Evolutionary conservation across 176 grass and related monocot genomes (phyloP), one percentile per base, ranked within the genome.

Genomic region (Bonia amplexicaulis): DNA sequence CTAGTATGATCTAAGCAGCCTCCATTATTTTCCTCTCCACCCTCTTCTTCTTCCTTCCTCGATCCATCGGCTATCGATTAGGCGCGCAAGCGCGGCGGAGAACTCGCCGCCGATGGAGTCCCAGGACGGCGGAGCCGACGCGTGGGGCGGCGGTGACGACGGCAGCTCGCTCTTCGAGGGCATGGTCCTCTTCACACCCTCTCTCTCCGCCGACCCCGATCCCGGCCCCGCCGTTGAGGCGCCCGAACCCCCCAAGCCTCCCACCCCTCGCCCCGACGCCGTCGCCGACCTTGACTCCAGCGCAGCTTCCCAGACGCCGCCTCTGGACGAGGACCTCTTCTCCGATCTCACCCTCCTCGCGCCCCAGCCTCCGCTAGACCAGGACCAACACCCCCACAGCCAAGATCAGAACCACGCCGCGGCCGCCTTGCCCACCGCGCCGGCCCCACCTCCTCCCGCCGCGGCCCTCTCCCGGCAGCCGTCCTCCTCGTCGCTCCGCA

Each of bases 281-380:
- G 54, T 41, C 27, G 39, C 15, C 9, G 27, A 14, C 55, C 27
- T 37, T 22, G 78, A 15, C 10, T 8, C 69, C 3, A 47, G 25
- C 31, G 15, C 39, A 5, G 46, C 85, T 3, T 73, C 85, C 13
- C 37, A 70, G 48, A 35, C 90, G 20, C 81, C 81, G 68, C 88
- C 91, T 33, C 82, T 98, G 58, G 95, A 94, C 59, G 96, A 96
- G 80, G 93, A 98, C 58, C 93, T 98, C 47, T 98, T 98, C 91
- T 98, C 96, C 16, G 96, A 98, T 90, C 96, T 98, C 85, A 95
- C 96, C 39, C 83, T 98, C 54, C 90, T 90, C 39, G 20, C 73
- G 40, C 93, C 87, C 7, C 48, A 79, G 41, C 66, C 67, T 9
- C 66, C 80, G 48, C 66, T 81, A 16, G 84, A 80, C 39, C 89